Evolutionary conservation across 2,329 filamentous ascomycete genomes (phyloP).

Genomic region (Paraconiothyrium sp.): DNA sequence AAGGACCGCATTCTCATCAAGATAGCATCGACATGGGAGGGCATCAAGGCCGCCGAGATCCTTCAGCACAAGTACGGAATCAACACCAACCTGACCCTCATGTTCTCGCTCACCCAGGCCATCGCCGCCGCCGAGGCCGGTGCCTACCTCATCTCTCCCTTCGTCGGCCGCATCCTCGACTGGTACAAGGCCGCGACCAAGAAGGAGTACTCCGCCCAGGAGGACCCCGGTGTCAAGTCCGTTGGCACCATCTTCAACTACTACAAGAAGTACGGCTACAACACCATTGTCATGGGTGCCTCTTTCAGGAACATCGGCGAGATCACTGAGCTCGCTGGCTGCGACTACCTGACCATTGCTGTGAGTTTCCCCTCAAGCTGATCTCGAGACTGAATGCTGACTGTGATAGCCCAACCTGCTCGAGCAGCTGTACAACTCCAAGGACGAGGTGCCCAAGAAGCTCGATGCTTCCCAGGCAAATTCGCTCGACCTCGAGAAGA

Average conservation of each 20-base stretch:
- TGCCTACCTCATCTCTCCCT: constrained; percentile 98
- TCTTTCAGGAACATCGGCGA: constrained; percentile 97
- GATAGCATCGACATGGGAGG: constrained; percentile 99
- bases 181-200: constrained; percentile 98
- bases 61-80: constrained; percentile 94
- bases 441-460: constrained; percentile 87
- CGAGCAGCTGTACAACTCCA: constrained; percentile 91
- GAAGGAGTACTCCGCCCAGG: constrained; percentile 88
- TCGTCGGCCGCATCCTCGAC: constrained; percentile 98
- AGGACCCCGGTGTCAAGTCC: constrained; percentile 95
- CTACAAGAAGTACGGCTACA: constrained; percentile 99
- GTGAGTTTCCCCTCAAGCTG: constrained; percentile 61
- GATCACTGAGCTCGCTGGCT: constrained; percentile 97
- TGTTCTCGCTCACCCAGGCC: constrained; percentile 96
- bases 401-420: constrained; percentile 80
- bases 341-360: constrained; percentile 98
- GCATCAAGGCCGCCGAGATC: constrained; percentile 97
- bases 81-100: constrained; percentile 98
- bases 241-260: constrained; percentile 98
- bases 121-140: constrained; percentile 94
- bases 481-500: constrained; percentile 82
- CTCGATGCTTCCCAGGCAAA: constrained; percentile 75
- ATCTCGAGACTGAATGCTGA: constrained; percentile 22
- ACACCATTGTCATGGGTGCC: constrained; percentile 99
- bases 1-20: constrained; percentile 98